Base-by-base conservation (phyloP, 169 alveolate species). In the Cryptosporidium sp. region DNA sequence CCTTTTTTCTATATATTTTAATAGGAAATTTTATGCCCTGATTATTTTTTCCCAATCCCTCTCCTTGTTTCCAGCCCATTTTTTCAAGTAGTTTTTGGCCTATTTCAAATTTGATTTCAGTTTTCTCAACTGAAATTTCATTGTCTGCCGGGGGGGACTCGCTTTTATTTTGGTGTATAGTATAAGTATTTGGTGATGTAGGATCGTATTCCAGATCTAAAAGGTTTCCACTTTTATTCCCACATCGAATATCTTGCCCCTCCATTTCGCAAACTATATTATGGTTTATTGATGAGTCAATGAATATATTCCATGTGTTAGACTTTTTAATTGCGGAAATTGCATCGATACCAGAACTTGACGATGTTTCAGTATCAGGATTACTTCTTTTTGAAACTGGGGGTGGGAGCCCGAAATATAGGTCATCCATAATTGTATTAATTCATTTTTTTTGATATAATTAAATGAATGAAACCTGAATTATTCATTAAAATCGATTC, bases 51-150 rank as follows among this genome's bases (percentile, higher is more conserved):
- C 89, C 89, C 18, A 80, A 35, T 12, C 89, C 89, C 45, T 80
- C 69, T 39, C 89, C 89, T 37, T 80, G 80, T 23, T 12, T 80
- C 89, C 89, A 80, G 12, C 89, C 89, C 89, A 80, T 80, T 39
- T 48, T 60, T 60, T 80, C 80, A 44, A 80, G 56, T 6, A 80
- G 62, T 53, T 65, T 80, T 29, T 39, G 39, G 10, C 89, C 89
- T 26, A 80, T 58, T 61, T 26, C 42, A 5, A 65, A 23, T n/a
- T 23, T 48, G 9, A 21, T 52, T 52, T 52, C 45, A 12, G 21
- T 58, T 29, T 62, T 42, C 35, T 26, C 16, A 8, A 16, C 8
- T 26, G 10, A 37, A 23, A 56, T 2, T 3, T n/a, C 23, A 0
- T 56, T n/a, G 2, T 56, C 67, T 16, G 10, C 23, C 3, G 12